Percentiles rank a stretch among this genome's conserved stretches.
Conservation (phyloP, 176 grass and related monocot species). For the Oryza nivara region DNA sequence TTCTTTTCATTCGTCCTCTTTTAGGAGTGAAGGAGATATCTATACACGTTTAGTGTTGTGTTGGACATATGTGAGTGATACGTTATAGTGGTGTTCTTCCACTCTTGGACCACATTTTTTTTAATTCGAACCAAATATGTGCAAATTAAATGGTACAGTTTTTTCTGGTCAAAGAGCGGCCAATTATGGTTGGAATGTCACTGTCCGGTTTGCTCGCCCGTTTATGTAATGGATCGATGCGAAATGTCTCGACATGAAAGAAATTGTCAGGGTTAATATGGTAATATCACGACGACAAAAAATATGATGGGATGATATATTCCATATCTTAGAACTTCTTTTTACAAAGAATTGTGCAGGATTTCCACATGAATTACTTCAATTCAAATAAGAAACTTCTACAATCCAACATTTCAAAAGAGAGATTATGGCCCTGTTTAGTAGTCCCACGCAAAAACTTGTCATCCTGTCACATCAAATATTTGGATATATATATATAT, state of each 20-base stretch:
- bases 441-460: too few species aligned
- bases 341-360: background rate
- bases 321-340: too few species aligned
- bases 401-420: too few species aligned
- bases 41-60: background rate
- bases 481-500: too few species aligned
- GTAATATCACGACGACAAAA: too few species aligned
- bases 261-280: too few species aligned
- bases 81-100: background rate
- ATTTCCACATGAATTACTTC: background rate
- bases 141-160: background rate
- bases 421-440: too few species aligned
- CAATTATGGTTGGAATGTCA: background rate
- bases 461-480: too few species aligned
- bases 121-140: background rate
- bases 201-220: background rate
- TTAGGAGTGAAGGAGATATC: background rate
- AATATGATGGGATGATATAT: too few species aligned
- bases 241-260: background rate
- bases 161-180: background rate
- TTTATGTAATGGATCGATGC: background rate
- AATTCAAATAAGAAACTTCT: background rate
- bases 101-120: background rate
- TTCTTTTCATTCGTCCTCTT: background rate
- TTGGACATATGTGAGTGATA: constrained; percentile 3